These are phyloP conservation scores for Fraxinus anomala DNA, from an alignment of 257 asterid genomes.

Conservation along the genomic window DNA sequence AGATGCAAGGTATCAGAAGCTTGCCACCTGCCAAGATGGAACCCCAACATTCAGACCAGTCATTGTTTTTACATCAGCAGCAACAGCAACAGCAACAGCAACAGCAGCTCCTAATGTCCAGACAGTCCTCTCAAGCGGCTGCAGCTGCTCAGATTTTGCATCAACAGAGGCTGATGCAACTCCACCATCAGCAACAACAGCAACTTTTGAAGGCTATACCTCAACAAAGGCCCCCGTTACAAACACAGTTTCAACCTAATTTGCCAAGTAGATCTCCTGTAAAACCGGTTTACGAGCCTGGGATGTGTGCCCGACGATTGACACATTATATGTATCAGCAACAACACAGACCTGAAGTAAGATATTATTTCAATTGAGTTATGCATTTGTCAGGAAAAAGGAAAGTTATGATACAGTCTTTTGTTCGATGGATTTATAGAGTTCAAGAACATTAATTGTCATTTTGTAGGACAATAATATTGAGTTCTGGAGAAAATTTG, in stretches of 20 bases:
- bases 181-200: constrained; percentile 44
- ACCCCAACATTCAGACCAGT: constrained; percentile 70
- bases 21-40: constrained; percentile 75
- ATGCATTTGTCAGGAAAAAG: background rate
- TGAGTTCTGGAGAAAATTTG: constrained; percentile 93
- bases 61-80: constrained; percentile 27
- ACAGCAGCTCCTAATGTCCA: constrained; percentile 44
- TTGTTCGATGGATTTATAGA: constrained; percentile 2
- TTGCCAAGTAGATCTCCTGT: constrained; percentile 60
- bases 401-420: background rate
- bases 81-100: background rate
- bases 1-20: constrained; percentile 58
- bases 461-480: constrained; percentile 80
- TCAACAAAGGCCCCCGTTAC: constrained; percentile 22
- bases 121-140: constrained; percentile 66
- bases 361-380: constrained; percentile 21
- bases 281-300: constrained; percentile 91
- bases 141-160: constrained; percentile 32
- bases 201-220: constrained; percentile 21
- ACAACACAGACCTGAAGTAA: constrained; percentile 92
- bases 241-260: constrained; percentile 63
- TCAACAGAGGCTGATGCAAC: constrained; percentile 78
- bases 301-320: constrained; percentile 94
- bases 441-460: constrained; percentile 8
- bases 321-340: constrained; percentile 98